Conservation (phyloP, 495 filamentous ascomycete species). For the Entonaema liquescens region DNA sequence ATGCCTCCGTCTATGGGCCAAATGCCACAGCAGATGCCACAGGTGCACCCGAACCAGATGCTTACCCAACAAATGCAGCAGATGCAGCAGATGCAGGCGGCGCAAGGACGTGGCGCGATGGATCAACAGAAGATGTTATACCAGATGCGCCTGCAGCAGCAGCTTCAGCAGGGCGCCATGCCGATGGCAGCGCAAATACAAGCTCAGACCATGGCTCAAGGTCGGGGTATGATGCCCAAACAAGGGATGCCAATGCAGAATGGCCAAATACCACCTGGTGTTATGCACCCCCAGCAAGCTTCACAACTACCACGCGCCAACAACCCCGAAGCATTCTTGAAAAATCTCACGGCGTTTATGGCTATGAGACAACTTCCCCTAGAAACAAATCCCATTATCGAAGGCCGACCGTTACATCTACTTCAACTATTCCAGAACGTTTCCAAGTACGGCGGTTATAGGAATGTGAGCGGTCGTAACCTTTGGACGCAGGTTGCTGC, state of each 20-base stretch:
- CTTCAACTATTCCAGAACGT: slow-evolving; percentile 79
- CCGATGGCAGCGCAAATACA: slow-evolving; percentile 56
- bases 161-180: slow-evolving; percentile 68
- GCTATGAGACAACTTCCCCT: slow-evolving; percentile 70
- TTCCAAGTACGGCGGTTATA: slow-evolving; percentile 76
- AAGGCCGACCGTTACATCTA: slow-evolving; percentile 73
- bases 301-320: slow-evolving; percentile 41
- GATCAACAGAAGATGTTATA: slow-evolving; percentile 68
- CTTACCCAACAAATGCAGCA: slow-evolving; percentile 49
- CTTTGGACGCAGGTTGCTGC: slow-evolving; percentile 77
- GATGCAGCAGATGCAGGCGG: slow-evolving; percentile 58
- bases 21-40: slow-evolving; percentile 51
- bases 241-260: slow-evolving; percentile 55
- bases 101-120: slow-evolving; percentile 59
- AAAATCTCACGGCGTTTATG: slow-evolving; percentile 77
- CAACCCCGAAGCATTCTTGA: slow-evolving; percentile 77
- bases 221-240: slow-evolving; percentile 60
- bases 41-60: slow-evolving; percentile 52
- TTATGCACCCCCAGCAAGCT: slow-evolving; percentile 53
- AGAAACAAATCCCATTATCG: slow-evolving; percentile 73
- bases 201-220: slow-evolving; percentile 54
- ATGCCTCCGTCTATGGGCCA: slow-evolving; percentile 57
- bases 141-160: slow-evolving; percentile 75
- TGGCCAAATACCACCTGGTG: slow-evolving; percentile 56
- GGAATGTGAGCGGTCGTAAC: slow-evolving; percentile 70